Evolutionary conservation across 768 basidiomycete species (phyloP), one percentile per base, ranked within the genome.

Genomic region (Trametes cinnabarina): DNA sequence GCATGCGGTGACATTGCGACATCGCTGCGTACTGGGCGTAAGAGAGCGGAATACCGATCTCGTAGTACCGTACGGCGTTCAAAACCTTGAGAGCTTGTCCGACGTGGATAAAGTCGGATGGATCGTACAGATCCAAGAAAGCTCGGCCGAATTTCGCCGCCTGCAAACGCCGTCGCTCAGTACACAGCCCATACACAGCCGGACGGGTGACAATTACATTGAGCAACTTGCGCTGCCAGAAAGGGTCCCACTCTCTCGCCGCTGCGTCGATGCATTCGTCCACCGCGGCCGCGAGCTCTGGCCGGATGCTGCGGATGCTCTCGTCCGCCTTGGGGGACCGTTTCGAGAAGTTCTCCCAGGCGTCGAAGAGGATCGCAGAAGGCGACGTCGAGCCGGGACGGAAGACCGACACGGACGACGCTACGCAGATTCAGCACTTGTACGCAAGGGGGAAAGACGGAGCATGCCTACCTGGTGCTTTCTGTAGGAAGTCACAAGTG

Each of bases 141-240:
- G 92, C 89, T 59, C 94, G 84, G 1, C 96, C 97, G 67, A 96
- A 98, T 69, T 94, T 94, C 8, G 96, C 96, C n/a, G 95, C 94
- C 92, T 96, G 63, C 0, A 61, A 23, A 12, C 19, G 47, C 8
- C 11, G 8, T 7, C 3, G 44, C 15, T 28, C 1, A 46, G 25
- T 20, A 46, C 22, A 7, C n/a, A 20, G 17, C 10, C 10, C 3
- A 2, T 42, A 4, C 2, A 10, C 43, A 4, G 8, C 3, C 23
- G 3, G 44, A 14, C 6, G 44, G 15, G 15, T 14, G 23, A 30
- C 1, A 68, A 81, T 64, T 60, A 94, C 94, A 69, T 86, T 91
- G 19, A 98, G 78, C 46, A 98, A 79, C 35, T 82, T 82, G 49
- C 89, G 85, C 68, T 97, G 95, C 92, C 92, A 96, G 65, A 84